Evolutionary conservation across 306 rosid genomes (phyloP).

Genomic region (Glycine tomentella): DNA sequence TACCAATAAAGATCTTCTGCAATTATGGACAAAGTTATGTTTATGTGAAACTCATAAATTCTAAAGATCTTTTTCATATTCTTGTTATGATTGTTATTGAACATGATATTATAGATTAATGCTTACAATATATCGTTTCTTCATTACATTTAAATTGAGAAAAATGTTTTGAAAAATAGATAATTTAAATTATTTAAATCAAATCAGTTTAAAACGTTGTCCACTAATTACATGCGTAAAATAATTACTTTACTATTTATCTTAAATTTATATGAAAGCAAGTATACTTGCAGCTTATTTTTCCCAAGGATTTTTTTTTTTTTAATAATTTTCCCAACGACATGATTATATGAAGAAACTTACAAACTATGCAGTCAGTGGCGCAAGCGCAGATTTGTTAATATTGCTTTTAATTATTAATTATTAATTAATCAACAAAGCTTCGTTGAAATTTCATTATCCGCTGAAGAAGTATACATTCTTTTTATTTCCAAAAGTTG

Average conservation of each 20-base stretch:
- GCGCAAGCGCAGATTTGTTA: conserved; percentile 9
- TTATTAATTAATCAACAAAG: too few relatives aligned
- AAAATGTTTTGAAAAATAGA: too few relatives aligned
- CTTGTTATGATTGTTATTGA: too few relatives aligned
- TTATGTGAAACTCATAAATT: too few relatives aligned
- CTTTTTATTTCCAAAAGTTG: conserved; percentile 13
- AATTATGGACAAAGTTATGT: too few relatives aligned
- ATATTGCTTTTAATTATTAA: neutral
- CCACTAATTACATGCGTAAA: neutral
- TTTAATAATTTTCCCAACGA: neutral
- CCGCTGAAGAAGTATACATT: neutral
- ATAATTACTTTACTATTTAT: neutral
- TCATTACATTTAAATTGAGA: neutral
- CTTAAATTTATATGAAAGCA: neutral
- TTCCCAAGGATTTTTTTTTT: too few relatives aligned
- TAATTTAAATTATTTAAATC: neutral
- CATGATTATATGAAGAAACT: too few relatives aligned
- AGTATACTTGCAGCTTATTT: neutral
- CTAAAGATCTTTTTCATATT: too few relatives aligned
- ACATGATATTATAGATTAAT: too few relatives aligned
- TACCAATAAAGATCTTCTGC: too few relatives aligned
- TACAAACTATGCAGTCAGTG: too few relatives aligned
- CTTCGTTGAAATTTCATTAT: conserved; percentile 14
- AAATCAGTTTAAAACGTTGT: neutral
- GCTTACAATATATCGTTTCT: too few relatives aligned